phyloP scores from a whole-genome alignment of 148 eudicot species.

The Arctostaphylos glauca region DNA sequence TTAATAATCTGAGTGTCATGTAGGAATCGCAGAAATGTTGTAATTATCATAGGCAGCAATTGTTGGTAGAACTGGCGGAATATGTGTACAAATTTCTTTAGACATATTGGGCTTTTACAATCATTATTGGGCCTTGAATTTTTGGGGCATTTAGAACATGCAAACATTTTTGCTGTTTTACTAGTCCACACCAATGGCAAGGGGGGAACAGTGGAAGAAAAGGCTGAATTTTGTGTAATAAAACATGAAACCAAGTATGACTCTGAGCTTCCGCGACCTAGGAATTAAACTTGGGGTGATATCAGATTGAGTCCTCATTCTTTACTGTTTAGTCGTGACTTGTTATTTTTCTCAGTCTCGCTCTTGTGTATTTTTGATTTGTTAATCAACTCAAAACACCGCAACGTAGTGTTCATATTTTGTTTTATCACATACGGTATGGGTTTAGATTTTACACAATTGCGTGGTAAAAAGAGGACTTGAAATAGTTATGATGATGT shows the following conservation, averaged over 20 bases:
- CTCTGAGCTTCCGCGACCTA: neutral
- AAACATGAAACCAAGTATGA: neutral
- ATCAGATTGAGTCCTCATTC: too few species aligned
- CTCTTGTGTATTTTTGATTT: too few species aligned
- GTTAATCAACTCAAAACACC: too few species aligned
- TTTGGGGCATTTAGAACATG: neutral
- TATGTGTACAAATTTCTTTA: neutral
- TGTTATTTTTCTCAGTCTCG: too few species aligned
- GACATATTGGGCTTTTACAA: neutral
- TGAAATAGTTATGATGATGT: too few species aligned
- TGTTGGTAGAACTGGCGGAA: neutral
- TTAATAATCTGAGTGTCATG: neutral
- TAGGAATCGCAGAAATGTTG: neutral
- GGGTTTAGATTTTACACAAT: too few species aligned
- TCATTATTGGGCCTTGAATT: neutral
- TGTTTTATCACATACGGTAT: too few species aligned
- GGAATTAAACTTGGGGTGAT: too few species aligned
- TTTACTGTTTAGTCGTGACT: too few species aligned
- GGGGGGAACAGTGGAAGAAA: neutral
- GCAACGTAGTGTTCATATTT: too few species aligned
- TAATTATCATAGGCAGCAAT: conserved; percentile 4
- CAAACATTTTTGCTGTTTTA: neutral
- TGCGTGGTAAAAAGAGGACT: too few species aligned
- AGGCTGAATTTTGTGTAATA: neutral
- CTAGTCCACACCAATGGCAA: neutral